Percentiles rank a stretch among this genome's conserved stretches.
These are phyloP conservation scores for Komagataella ulmi DNA, from an alignment of 805 yeast species.

Conservation along the genomic window DNA sequence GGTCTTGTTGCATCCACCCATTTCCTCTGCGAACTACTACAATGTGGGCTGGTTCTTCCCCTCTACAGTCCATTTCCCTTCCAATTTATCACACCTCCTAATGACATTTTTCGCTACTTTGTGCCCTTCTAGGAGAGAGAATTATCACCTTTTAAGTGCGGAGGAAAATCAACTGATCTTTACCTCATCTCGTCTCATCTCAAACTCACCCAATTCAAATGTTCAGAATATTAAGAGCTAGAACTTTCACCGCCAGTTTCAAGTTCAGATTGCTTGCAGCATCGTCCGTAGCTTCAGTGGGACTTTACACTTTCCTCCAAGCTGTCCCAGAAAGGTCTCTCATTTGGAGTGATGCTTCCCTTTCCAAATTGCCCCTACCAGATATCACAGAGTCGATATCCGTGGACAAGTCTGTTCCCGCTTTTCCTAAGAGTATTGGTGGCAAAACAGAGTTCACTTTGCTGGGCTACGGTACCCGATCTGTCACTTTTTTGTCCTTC, in stretches of 20 bases:
- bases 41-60: too few relatives aligned
- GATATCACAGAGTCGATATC: constrained; percentile 7
- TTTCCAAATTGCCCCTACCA: constrained; percentile 1
- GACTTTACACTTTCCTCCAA: background rate
- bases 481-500: constrained; percentile 71
- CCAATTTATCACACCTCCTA: background rate
- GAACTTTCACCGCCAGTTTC: background rate
- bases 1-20: background rate
- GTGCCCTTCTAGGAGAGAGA: background rate
- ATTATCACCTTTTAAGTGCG: background rate
- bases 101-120: background rate
- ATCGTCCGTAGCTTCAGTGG: background rate
- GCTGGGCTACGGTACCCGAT: constrained; percentile 70
- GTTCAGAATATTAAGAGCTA: background rate
- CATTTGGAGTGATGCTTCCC: background rate
- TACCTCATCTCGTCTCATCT: background rate
- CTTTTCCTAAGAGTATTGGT: constrained; percentile 12
- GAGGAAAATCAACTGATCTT: background rate
- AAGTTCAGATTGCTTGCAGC: background rate
- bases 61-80: too few relatives aligned
- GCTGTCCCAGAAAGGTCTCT: background rate
- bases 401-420: constrained; percentile 14
- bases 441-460: constrained; percentile 27
- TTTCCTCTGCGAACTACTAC: background rate
- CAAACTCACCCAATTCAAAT: background rate